Percentiles rank a stretch among this genome's conserved stretches.
Evolutionary conservation across 345 rosid species (phyloP).

Genomic region (Raphanus sativus): DNA sequence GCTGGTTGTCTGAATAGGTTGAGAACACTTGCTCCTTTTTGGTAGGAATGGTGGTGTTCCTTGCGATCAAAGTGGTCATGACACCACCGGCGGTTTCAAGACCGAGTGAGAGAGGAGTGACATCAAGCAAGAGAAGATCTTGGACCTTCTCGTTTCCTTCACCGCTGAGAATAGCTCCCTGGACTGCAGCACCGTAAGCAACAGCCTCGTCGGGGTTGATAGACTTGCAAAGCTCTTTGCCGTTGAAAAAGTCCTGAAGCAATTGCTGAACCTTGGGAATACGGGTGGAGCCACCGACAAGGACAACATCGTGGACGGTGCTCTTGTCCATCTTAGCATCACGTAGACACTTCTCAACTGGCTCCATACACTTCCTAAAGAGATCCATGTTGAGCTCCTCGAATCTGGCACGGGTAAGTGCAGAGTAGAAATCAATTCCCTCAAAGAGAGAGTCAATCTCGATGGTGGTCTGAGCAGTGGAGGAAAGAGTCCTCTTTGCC

Average conservation of each 20-base stretch:
- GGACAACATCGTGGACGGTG: slow-evolving; percentile 63
- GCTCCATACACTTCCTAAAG: slow-evolving; percentile 74
- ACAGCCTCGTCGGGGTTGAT: slow-evolving; percentile 87
- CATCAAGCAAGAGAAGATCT: slow-evolving; percentile 69
- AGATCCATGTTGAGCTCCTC: slow-evolving; percentile 79
- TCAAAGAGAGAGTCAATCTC: slow-evolving; percentile 73
- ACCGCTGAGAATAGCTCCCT: slow-evolving; percentile 78
- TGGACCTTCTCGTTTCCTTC: slow-evolving; percentile 89
- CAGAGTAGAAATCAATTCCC: slow-evolving; percentile 70
- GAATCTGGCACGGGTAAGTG: slow-evolving; percentile 66
- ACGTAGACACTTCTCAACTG: slow-evolving; percentile 65
- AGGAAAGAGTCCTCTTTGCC: slow-evolving; percentile 69
- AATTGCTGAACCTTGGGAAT: slow-evolving; percentile 80
- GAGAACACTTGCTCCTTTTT: slow-evolving; percentile 79
- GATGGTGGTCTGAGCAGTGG: slow-evolving; percentile 70
- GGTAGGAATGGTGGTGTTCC: slow-evolving; percentile 74
- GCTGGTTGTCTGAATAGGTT: slow-evolving; percentile 75
- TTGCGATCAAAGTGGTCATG: slow-evolving; percentile 74
- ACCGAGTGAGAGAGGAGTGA: slow-evolving; percentile 77
- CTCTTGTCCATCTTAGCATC: slow-evolving; percentile 83
- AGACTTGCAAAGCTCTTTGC: slow-evolving; percentile 80
- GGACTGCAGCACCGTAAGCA: slow-evolving; percentile 87
- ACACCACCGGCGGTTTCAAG: slow-evolving; percentile 79
- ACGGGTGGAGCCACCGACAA: slow-evolving; percentile 79
- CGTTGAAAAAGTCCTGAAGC: slow-evolving; percentile 73